Conservation (phyloP, 225 moss, liverwort and hornwort genomes). For the Marchantia paleacea region DNA sequence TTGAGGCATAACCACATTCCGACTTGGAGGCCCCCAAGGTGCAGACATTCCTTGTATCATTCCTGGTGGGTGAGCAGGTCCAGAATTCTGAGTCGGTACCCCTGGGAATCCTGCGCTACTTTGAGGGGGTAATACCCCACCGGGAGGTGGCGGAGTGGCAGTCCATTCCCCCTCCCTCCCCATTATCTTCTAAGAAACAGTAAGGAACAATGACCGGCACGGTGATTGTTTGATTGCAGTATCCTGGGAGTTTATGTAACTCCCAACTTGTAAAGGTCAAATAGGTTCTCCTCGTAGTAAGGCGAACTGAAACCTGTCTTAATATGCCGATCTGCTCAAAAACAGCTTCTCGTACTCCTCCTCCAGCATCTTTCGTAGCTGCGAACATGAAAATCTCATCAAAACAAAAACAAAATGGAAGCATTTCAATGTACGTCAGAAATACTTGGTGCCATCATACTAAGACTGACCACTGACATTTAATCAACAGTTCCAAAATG, state of each 20-base stretch:
- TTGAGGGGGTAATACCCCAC: conserved; percentile 19
- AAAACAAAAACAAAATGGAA: not conserved
- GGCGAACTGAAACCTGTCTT: no score
- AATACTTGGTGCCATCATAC: no score
- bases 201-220: not conserved
- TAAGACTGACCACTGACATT: no score
- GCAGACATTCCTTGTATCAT: conserved; percentile 16
- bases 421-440: not conserved
- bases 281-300: not conserved
- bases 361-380: not conserved
- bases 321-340: conserved; percentile 10
- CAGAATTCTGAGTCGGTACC: conserved; percentile 29
- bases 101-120: conserved; percentile 32
- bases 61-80: conserved; percentile 26
- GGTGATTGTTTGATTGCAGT: not conserved
- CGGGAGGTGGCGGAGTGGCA: conserved; percentile 39
- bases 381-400: not conserved
- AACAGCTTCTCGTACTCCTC: conserved; percentile 6
- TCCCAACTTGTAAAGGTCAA: not conserved
- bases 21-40: conserved; percentile 31
- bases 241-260: not conserved
- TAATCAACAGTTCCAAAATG: no score
- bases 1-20: conserved; percentile 20
- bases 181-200: conserved; percentile 17
- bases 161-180: conserved; percentile 52